A percentile compares a stretch with the other conserved stretches of the same genome.
Conservation (phyloP, 768 basidiomycete genomes). For the Tylopilus sp. region DNA sequence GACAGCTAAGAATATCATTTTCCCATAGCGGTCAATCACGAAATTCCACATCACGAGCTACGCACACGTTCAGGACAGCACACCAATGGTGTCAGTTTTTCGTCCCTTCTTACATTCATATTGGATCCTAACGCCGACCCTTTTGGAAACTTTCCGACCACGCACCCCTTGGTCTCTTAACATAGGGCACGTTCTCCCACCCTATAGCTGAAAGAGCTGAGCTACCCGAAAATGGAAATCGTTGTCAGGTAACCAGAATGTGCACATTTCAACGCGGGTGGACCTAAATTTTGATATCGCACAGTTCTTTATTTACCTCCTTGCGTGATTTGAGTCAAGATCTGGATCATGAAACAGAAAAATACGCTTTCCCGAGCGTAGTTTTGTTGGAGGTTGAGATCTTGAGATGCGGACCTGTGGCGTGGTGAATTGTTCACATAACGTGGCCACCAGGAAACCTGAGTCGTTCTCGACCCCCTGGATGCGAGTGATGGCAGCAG, state of each 20-base stretch:
- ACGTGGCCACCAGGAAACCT: conserved; percentile 1
- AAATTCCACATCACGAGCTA: conserved; percentile 12
- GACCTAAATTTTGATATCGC: conserved; percentile 7
- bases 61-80: conserved; percentile 2
- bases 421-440: conserved; percentile 14
- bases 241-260: conserved; percentile 4
- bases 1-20: conserved; percentile 5
- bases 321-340: background rate
- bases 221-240: conserved; percentile 17
- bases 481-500: no score
- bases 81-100: background rate
- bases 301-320: background rate
- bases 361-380: background rate
- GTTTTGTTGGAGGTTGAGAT: conserved; percentile 1
- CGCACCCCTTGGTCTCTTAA: conserved; percentile 4
- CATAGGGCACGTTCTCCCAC: conserved; percentile 5
- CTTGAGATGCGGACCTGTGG: conserved; percentile 21
- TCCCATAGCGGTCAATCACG: conserved; percentile 22
- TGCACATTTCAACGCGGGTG: background rate
- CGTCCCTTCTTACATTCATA: conserved; percentile 3
- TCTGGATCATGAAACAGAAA: background rate
- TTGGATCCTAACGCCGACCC: conserved; percentile 11
- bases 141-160: conserved; percentile 11
- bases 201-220: conserved; percentile 9
- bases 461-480: conserved; percentile 6